Base-by-base conservation (phyloP, 2,329 filamentous ascomycete genomes). In the Diaporthe destruens region DNA sequence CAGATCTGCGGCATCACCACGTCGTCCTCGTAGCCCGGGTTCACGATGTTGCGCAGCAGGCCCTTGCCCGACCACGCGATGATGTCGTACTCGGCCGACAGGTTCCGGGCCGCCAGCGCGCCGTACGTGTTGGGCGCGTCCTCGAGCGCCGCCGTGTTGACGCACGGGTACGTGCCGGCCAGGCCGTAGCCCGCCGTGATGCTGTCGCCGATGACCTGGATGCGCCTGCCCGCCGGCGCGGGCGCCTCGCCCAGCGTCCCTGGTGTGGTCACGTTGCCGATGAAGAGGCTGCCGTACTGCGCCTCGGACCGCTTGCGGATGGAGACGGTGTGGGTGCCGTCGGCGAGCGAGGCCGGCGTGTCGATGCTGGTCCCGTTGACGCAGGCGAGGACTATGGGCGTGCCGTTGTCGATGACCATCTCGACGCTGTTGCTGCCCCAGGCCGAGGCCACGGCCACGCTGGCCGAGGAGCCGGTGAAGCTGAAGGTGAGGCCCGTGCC, bases 61-160 rank as follows among this genome's bases (percentile, higher is more conserved):
- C 84, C 84, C 75, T 84, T 85, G 55, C 83, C 83, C 69, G 82
- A 84, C 84, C 84, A 85, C 1, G 84, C 84, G 7, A 85, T 78
- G 54, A 85, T 79, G 66, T 79, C 80, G 73, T 85, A 85, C 74
- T 85, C 84, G 47, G 83, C 84, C 14, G 76, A 76, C 29, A 85
- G 76, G n/a, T 79, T 79, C 8, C 77, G 76, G n/a, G 84, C 84
- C 0, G 84, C 81, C 0, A 85, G 78, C 0, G 81, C 83, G n/a
- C 81, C 83, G 69, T 85, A 85, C 6, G 83, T 85, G 71, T 80
- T 80, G 18, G 81, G 79, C 51, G 82, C 83, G 73, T 84, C 77
- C 72, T 84, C 80, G 2, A 84, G 71, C 6, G 77, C 77, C 3
- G 84, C 82, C 2, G 78, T 79, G 77, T 85, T 82, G 3, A 77